Evolutionary conservation across 306 rosid genomes (phyloP).

Genomic region (Ammopiptanthus mongolicus): DNA sequence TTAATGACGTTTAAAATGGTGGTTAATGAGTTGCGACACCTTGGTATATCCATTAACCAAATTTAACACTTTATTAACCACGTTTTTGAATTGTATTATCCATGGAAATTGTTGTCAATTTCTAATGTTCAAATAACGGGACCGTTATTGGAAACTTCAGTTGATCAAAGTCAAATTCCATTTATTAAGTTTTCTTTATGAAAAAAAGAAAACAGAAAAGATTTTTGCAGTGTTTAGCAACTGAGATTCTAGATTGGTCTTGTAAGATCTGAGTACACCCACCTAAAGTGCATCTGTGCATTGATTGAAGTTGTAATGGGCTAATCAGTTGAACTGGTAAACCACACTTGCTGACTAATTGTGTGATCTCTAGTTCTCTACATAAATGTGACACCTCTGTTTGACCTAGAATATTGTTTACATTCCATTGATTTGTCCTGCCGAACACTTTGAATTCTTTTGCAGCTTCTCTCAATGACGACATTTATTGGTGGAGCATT

Average conservation of each 20-base stretch:
- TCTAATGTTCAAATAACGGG: no score
- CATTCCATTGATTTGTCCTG: slow-evolving; percentile 6
- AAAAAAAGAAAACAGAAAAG: not conserved
- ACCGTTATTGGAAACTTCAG: not conserved
- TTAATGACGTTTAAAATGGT: no score
- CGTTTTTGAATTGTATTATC: no score
- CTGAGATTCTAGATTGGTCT: not conserved
- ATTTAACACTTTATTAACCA: no score
- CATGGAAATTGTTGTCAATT: no score
- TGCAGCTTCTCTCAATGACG: slow-evolving; percentile 69
- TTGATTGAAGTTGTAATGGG: not conserved
- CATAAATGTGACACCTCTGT: not conserved
- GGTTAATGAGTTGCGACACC: no score
- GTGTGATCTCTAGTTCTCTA: not conserved
- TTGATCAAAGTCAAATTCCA: not conserved
- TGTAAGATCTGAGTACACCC: not conserved
- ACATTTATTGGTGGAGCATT: slow-evolving; percentile 63
- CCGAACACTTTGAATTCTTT: slow-evolving; percentile 3
- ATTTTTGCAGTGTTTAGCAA: not conserved
- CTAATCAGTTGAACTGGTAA: not conserved
- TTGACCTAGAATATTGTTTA: not conserved
- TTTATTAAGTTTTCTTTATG: not conserved
- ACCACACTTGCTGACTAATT: not conserved
- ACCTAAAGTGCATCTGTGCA: not conserved
- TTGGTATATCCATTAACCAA: no score